phyloP scores from a whole-genome alignment of 2,329 filamentous ascomycete species.

The Fusarium sp. region DNA sequence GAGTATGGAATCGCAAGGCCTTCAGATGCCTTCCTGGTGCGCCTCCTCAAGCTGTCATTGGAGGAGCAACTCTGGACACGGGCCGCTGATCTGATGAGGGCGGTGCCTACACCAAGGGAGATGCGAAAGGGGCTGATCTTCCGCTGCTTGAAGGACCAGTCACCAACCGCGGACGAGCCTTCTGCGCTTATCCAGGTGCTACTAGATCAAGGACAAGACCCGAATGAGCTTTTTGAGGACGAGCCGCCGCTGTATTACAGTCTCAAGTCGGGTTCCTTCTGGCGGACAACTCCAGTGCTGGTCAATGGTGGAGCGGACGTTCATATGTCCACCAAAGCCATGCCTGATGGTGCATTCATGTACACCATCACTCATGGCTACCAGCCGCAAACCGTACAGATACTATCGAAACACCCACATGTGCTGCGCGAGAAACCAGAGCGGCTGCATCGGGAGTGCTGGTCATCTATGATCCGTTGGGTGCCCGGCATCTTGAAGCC shows the following conservation, averaged over 20 bases:
- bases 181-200: constrained; percentile 40
- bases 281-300: constrained; percentile 43
- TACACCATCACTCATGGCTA: constrained; percentile 42
- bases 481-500: constrained; percentile 9
- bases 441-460: constrained; percentile 38
- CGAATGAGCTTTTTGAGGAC: constrained; percentile 40
- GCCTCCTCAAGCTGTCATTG: constrained; percentile 36
- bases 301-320: constrained; percentile 43
- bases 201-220: constrained; percentile 41
- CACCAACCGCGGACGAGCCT: constrained; percentile 40
- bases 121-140: constrained; percentile 38
- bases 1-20: constrained; percentile 40
- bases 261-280: constrained; percentile 42
- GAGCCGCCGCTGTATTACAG: constrained; percentile 45
- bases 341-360: constrained; percentile 45
- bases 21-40: constrained; percentile 35
- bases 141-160: constrained; percentile 36
- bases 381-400: constrained; percentile 42
- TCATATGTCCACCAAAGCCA: constrained; percentile 37
- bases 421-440: constrained; percentile 33
- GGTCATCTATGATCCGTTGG: constrained; percentile 39
- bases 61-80: constrained; percentile 41
- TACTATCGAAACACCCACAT: constrained; percentile 40
- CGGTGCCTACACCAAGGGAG: constrained; percentile 35
- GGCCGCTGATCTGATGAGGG: constrained; percentile 42